Percentiles rank a stretch among this genome's conserved stretches.
Conservation (phyloP, 805 yeast species). For the Saccharomycopsis guyanensis region DNA sequence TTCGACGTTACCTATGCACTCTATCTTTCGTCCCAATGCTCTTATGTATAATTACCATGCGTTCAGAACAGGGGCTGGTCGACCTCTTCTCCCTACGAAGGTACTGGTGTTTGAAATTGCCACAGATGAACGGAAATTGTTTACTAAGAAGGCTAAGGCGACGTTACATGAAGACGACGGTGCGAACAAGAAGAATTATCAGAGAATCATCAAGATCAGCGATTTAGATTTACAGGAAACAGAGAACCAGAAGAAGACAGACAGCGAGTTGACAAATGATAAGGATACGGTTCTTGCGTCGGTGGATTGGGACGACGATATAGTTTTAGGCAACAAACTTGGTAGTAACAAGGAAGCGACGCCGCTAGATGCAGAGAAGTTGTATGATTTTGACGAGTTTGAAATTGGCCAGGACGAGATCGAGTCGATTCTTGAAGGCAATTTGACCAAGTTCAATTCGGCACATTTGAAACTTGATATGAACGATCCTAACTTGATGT, state of each 20-base stretch:
- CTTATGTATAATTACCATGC: conserved; percentile 13
- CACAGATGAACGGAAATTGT: conserved; percentile 13
- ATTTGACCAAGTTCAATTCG: conserved; percentile 30
- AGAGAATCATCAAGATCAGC: conserved; percentile 21
- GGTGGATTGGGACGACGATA: conserved; percentile 72
- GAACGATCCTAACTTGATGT: conserved; percentile 78
- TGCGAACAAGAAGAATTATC: background rate
- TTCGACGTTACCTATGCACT: conserved; percentile 54
- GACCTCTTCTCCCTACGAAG: conserved; percentile 11
- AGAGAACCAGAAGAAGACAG: conserved; percentile 19
- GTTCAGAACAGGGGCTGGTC: conserved; percentile 13
- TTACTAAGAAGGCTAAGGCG: conserved; percentile 4
- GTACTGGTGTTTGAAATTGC: conserved; percentile 7
- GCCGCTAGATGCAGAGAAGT: conserved; percentile 9
- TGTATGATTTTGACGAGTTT: conserved; percentile 27
- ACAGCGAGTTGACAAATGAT: conserved; percentile 28
- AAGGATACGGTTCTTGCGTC: conserved; percentile 59
- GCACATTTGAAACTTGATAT: conserved; percentile 53
- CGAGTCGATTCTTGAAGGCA: conserved; percentile 70
- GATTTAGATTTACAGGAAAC: conserved; percentile 25
- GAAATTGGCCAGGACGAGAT: conserved; percentile 52
- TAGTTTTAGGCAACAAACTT: conserved; percentile 42
- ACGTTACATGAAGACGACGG: background rate
- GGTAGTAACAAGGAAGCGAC: conserved; percentile 2
- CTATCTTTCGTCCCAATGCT: conserved; percentile 39